A percentile compares a stretch with the other conserved stretches of the same genome.
Conservation (phyloP, 495 filamentous ascomycete genomes). For the Hypoxylon fragiforme region DNA sequence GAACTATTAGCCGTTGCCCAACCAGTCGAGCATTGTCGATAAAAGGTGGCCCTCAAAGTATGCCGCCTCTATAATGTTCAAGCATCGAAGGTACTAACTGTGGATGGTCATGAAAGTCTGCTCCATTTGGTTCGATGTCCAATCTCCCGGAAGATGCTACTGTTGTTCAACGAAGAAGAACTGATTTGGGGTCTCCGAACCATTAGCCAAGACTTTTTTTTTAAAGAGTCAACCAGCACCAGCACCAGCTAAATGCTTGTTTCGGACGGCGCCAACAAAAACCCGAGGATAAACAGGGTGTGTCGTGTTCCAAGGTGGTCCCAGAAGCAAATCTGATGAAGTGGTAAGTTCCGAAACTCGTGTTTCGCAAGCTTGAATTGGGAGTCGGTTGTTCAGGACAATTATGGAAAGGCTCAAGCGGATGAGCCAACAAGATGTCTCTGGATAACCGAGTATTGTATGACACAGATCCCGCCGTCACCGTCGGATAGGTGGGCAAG, state of each 20-base stretch:
- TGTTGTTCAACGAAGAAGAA: slow-evolving; percentile 33
- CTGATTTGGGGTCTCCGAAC: slow-evolving; percentile 10
- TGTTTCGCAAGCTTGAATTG: slow-evolving; percentile 34
- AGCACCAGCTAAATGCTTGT: slow-evolving; percentile 37
- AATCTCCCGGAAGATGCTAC: slow-evolving; percentile 33
- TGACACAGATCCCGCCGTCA: slow-evolving; percentile 51
- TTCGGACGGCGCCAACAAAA: slow-evolving; percentile 42
- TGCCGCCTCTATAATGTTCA: slow-evolving; percentile 6
- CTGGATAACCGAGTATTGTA: slow-evolving; percentile 45
- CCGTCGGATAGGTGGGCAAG: slow-evolving; percentile 36
- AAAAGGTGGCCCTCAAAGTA: slow-evolving; percentile 6
- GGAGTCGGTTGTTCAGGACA: slow-evolving; percentile 36
- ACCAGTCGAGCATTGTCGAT: slow-evolving; percentile 11
- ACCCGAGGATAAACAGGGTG: slow-evolving; percentile 31
- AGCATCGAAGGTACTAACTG: slow-evolving; percentile 57
- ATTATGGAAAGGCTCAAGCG: slow-evolving; percentile 30
- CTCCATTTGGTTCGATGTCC: slow-evolving; percentile 64
- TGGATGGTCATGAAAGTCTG: slow-evolving; percentile 94
- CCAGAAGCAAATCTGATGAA: slow-evolving; percentile 24
- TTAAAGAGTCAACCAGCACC: slow-evolving; percentile 32
- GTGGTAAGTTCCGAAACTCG: slow-evolving; percentile 37
- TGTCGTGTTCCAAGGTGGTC: slow-evolving; percentile 33
- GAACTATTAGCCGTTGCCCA: slow-evolving; percentile 25
- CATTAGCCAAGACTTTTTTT: slow-evolving; percentile 33
- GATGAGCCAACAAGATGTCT: slow-evolving; percentile 41